Percentiles rank a stretch among this genome's conserved stretches.
Evolutionary conservation across 768 basidiomycete genomes (phyloP).

Genomic region (Trametes villosa): DNA sequence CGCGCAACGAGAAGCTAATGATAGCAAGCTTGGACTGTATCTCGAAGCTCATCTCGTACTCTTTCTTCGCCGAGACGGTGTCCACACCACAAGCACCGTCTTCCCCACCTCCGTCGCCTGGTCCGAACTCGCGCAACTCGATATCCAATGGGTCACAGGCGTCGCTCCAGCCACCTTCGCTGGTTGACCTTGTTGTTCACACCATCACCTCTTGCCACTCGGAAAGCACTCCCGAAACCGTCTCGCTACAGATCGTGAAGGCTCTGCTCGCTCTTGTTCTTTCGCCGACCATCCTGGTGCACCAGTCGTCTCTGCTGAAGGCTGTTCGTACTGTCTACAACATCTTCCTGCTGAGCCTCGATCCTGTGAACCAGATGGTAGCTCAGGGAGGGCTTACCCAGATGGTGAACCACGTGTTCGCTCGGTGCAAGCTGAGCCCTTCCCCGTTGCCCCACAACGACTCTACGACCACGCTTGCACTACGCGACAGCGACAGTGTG

Average conservation of each 20-base stretch:
- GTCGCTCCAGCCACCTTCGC: conserved; percentile 62
- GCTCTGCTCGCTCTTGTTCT: conserved; percentile 88
- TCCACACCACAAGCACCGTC: conserved; percentile 48
- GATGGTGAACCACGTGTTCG: conserved; percentile 97
- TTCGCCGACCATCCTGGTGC: conserved; percentile 84
- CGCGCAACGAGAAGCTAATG: conserved; percentile 89
- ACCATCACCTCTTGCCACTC: conserved; percentile 93
- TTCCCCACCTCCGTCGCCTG: conserved; percentile 81
- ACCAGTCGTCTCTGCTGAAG: conserved; percentile 94
- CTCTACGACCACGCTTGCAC: conserved; percentile 25
- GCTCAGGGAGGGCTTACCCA: conserved; percentile 97
- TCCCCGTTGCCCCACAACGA: conserved; percentile 24
- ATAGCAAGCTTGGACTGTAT: conserved; percentile 97
- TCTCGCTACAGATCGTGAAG: conserved; percentile 96
- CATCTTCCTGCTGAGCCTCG: conserved; percentile 89
- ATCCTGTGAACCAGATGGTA: conserved; percentile 94
- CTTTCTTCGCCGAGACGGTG: conserved; percentile 85
- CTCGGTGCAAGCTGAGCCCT: conserved; percentile 60
- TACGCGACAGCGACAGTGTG: conserved; percentile 11
- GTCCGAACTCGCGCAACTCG: conserved; percentile 47
- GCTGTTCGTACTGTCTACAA: conserved; percentile 98
- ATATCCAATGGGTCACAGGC: conserved; percentile 51
- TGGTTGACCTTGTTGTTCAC: conserved; percentile 92
- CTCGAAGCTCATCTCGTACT: conserved; percentile 95
- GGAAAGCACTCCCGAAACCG: conserved; percentile 85